These are phyloP conservation scores for Cyclospora cayetanensis DNA, from an alignment of 169 alveolate species.

Conservation along the genomic window DNA sequence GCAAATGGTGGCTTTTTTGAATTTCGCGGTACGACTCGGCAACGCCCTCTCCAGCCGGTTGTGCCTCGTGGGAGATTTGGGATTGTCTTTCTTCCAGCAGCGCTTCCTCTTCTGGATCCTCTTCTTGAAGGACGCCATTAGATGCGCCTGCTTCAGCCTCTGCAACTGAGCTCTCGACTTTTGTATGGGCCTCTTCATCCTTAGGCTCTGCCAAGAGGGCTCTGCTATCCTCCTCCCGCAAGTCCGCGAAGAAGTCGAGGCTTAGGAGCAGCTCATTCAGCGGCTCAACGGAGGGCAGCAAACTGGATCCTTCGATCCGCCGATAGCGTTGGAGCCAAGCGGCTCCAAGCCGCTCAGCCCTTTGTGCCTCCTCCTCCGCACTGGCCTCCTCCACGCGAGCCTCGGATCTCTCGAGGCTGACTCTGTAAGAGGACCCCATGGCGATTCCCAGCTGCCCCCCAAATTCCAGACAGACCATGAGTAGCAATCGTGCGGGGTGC, in stretches of 20 bases:
- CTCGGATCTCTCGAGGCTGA: not conserved
- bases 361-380: not conserved
- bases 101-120: too few relatives aligned
- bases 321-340: conserved; percentile 70
- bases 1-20: conserved; percentile 13
- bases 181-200: not conserved
- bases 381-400: not conserved
- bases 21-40: too few relatives aligned
- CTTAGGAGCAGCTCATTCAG: conserved; percentile 58
- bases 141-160: not conserved
- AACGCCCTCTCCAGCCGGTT: too few relatives aligned
- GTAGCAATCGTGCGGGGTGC: too few relatives aligned
- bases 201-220: not conserved
- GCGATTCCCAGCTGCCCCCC: not conserved
- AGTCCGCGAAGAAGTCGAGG: conserved; percentile 67
- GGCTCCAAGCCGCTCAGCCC: conserved; percentile 59
- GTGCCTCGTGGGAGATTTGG: too few relatives aligned
- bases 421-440: conserved; percentile 1
- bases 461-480: conserved; percentile 5
- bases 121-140: too few relatives aligned
- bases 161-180: not conserved
- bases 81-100: too few relatives aligned
- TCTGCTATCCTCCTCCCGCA: conserved; percentile 53
- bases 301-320: conserved; percentile 46
- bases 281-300: conserved; percentile 62